phyloP scores from a whole-genome alignment of 768 basidiomycete species.

The Coprinopsis sp. region DNA sequence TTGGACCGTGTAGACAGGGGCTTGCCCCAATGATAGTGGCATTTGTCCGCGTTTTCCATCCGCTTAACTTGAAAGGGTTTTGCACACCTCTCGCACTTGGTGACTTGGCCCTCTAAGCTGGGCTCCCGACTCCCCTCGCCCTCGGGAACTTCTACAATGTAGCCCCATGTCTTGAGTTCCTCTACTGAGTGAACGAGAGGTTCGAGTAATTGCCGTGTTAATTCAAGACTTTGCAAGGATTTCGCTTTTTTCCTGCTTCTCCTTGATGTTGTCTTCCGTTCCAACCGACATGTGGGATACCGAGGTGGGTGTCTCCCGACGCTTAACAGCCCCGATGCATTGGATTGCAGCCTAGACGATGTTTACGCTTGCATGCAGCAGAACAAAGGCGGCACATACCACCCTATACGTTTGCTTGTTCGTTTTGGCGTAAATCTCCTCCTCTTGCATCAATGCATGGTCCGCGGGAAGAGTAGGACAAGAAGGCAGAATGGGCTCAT shows the following conservation, averaged over 20 bases:
- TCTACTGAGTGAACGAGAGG: slow-evolving; percentile 54
- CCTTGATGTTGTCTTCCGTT: slow-evolving; percentile 59
- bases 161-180: slow-evolving; percentile 64
- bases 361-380: slow-evolving; percentile 10
- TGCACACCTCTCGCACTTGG: slow-evolving; percentile 77
- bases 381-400: slow-evolving; percentile 30
- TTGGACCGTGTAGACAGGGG: slow-evolving; percentile 55
- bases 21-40: slow-evolving; percentile 82
- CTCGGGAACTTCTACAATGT: slow-evolving; percentile 62
- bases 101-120: slow-evolving; percentile 53
- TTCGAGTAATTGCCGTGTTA: slow-evolving; percentile 36
- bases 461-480: slow-evolving; percentile 65
- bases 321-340: slow-evolving; percentile 45
- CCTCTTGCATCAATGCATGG: slow-evolving; percentile 79
- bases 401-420: slow-evolving; percentile 81
- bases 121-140: slow-evolving; percentile 63
- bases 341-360: slow-evolving; percentile 43
- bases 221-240: slow-evolving; percentile 7
- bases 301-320: slow-evolving; percentile 50
- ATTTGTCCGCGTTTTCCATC: slow-evolving; percentile 53
- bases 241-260: slow-evolving; percentile 42
- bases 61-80: slow-evolving; percentile 65
- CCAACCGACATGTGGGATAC: slow-evolving; percentile 70
- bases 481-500: slow-evolving; percentile 47
- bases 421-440: slow-evolving; percentile 69